Evolutionary conservation across 495 filamentous ascomycete species (phyloP).

Genomic region (Hypomontagnella monticulosa): DNA sequence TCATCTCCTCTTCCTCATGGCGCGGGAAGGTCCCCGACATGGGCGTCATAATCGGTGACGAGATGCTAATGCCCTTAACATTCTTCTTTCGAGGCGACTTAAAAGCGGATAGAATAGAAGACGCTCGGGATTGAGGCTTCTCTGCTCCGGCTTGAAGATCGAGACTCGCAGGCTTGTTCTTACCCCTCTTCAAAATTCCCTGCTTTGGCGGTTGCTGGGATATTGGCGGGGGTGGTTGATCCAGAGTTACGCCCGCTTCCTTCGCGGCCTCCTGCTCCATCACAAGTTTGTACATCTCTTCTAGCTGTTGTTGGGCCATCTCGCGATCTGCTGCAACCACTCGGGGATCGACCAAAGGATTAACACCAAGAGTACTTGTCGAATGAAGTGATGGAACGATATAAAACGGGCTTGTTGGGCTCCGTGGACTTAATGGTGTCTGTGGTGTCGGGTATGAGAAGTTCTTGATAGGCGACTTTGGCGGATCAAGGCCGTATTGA

Average conservation of each 20-base stretch:
- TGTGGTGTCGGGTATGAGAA: slow-evolving; percentile 58
- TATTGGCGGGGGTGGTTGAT: slow-evolving; percentile 46
- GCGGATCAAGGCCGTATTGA: slow-evolving; percentile 41
- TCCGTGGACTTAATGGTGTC: slow-evolving; percentile 57
- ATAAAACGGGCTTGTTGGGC: slow-evolving; percentile 58
- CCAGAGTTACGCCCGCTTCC: slow-evolving; percentile 53
- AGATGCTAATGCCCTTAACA: slow-evolving; percentile 57
- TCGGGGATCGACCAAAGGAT: slow-evolving; percentile 71
- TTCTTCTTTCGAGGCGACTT: slow-evolving; percentile 61
- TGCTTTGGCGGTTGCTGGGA: slow-evolving; percentile 46
- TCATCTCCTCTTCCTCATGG: slow-evolving; percentile 60
- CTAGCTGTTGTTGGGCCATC: slow-evolving; percentile 80
- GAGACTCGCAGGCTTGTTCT: slow-evolving; percentile 58
- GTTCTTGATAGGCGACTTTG: slow-evolving; percentile 54
- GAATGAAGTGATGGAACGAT: slow-evolving; percentile 57
- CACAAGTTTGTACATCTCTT: slow-evolving; percentile 88
- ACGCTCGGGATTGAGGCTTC: slow-evolving; percentile 58
- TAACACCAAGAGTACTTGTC: slow-evolving; percentile 54
- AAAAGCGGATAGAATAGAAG: slow-evolving; percentile 62
- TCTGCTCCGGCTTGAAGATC: slow-evolving; percentile 54
- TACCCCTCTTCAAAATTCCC: slow-evolving; percentile 46
- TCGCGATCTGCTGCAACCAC: slow-evolving; percentile 77
- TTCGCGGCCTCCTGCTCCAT: slow-evolving; percentile 87
- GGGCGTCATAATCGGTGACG: slow-evolving; percentile 65
- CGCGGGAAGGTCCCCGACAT: slow-evolving; percentile 62